phyloP scores from a whole-genome alignment of 2,329 filamentous ascomycete genomes.

The Exserohilum rostratum region DNA sequence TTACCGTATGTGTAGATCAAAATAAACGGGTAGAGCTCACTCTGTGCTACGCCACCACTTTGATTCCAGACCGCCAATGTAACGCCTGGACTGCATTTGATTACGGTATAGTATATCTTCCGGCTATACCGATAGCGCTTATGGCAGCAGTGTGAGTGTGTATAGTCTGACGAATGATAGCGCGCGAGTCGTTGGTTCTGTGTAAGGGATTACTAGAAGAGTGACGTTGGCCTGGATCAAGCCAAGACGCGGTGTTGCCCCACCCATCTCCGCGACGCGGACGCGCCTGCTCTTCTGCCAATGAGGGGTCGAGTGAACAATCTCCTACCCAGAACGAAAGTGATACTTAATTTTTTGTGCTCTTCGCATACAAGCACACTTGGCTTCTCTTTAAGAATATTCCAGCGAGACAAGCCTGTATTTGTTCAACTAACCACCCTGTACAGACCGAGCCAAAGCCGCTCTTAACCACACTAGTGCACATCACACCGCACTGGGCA shows the following conservation, averaged over 20 bases:
- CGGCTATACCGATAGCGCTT: neutral
- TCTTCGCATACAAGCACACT: too few species aligned
- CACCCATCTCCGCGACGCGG: constrained; percentile 21
- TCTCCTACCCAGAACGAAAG: neutral
- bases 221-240: constrained; percentile 22
- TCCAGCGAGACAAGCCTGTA: neutral
- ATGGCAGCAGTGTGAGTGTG: neutral
- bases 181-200: constrained; percentile 8
- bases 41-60: neutral
- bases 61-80: neutral
- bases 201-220: constrained; percentile 17
- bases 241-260: constrained; percentile 18
- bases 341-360: neutral
- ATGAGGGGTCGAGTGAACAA: constrained; percentile 16
- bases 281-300: constrained; percentile 21
- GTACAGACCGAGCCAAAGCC: neutral
- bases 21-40: constrained; percentile 4
- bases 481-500: neutral
- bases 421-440: neutral
- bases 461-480: neutral
- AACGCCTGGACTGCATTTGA: neutral
- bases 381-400: neutral
- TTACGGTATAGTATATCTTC: neutral
- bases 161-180: neutral
- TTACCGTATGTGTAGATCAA: constrained; percentile 11